A percentile compares a stretch with the other conserved stretches of the same genome.
Conservation (phyloP, 2,329 filamentous ascomycete species). For the Aureobasidium leucospermi region DNA sequence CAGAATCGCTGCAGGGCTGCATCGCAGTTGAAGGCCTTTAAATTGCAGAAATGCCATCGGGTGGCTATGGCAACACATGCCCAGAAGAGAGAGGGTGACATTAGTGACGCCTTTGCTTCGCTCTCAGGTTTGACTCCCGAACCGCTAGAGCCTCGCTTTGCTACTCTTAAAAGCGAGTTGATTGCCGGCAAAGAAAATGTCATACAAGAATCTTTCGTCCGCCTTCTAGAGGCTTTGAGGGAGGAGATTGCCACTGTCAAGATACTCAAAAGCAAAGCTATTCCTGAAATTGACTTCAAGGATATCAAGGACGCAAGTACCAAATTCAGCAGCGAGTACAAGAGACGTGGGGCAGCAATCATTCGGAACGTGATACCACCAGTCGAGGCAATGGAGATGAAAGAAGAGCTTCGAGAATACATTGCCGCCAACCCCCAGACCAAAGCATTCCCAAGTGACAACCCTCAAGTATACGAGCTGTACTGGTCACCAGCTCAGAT, state of each 20-base stretch:
- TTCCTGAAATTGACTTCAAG: conserved; percentile 41
- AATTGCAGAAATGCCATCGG: background rate
- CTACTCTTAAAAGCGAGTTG: conserved; percentile 36
- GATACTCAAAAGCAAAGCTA: conserved; percentile 32
- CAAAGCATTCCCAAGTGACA: conserved; percentile 40
- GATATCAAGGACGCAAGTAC: conserved; percentile 41
- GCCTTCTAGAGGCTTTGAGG: conserved; percentile 35
- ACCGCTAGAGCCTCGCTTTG: conserved; percentile 38
- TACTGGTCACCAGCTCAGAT: conserved; percentile 44
- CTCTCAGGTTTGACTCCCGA: conserved; percentile 38
- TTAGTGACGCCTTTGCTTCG: conserved; percentile 43
- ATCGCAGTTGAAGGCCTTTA: background rate
- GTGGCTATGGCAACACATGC: conserved; percentile 40
- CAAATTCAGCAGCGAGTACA: conserved; percentile 50
- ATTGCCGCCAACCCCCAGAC: conserved; percentile 40
- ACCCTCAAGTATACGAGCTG: conserved; percentile 43
- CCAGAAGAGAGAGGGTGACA: conserved; percentile 39
- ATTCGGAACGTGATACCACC: conserved; percentile 38
- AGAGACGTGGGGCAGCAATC: conserved; percentile 48
- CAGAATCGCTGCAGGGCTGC: background rate
- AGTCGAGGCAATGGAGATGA: conserved; percentile 37
- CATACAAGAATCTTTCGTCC: conserved; percentile 37
- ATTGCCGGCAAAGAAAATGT: conserved; percentile 41
- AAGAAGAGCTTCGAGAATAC: conserved; percentile 38
- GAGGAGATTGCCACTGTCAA: conserved; percentile 40